A percentile compares a stretch with the other conserved stretches of the same genome.
Evolutionary conservation across 441 rosid species (phyloP).

Genomic region (Populus hybrid): DNA sequence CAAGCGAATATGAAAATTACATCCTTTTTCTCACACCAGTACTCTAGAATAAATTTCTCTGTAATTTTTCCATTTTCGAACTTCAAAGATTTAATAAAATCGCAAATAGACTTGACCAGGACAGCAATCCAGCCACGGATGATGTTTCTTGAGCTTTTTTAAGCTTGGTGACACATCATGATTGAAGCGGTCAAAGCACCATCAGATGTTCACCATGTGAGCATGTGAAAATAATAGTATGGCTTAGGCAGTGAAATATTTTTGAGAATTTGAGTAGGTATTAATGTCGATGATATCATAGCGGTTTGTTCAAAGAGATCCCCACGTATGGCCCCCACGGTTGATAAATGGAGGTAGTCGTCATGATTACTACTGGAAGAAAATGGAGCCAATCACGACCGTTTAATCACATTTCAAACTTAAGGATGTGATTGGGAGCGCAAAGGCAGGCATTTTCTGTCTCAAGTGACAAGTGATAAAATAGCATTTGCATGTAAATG

Average conservation of each 20-base stretch:
- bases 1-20: too few species aligned
- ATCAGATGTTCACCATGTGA: neutral
- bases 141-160: neutral
- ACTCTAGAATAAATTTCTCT: too few species aligned
- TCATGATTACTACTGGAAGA: neutral
- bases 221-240: neutral
- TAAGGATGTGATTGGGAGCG: neutral
- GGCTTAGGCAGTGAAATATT: too few species aligned
- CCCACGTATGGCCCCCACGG: neutral
- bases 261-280: neutral
- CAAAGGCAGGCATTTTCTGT: neutral
- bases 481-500: conserved; percentile 10
- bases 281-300: neutral
- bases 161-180: neutral
- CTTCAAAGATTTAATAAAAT: too few species aligned
- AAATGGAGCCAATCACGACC: neutral
- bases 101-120: too few species aligned
- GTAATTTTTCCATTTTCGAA: too few species aligned
- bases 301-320: neutral
- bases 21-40: too few species aligned
- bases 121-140: neutral
- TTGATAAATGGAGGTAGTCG: neutral
- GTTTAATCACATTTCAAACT: neutral
- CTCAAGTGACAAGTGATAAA: conserved; percentile 1
- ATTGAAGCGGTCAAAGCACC: neutral